Evolutionary conservation across 2,329 filamentous ascomycete species (phyloP).

Genomic region (Clathrospora elynae): DNA sequence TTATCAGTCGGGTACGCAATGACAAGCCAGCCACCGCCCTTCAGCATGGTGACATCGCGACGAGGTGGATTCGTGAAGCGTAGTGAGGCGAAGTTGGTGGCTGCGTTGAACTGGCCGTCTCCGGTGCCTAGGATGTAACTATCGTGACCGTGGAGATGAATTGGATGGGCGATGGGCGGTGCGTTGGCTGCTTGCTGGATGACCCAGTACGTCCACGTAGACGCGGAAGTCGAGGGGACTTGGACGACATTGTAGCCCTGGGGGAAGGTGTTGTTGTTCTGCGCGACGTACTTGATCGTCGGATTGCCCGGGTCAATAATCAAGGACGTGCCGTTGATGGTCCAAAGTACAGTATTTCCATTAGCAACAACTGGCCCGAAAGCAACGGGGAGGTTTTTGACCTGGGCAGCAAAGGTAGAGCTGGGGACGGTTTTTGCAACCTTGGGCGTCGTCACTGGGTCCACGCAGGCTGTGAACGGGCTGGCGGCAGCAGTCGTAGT

Average conservation of each 20-base stretch:
- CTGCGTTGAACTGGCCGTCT: constrained; percentile 40
- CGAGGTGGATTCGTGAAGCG: constrained; percentile 44
- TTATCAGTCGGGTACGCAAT: constrained; percentile 58
- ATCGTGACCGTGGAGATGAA: constrained; percentile 40
- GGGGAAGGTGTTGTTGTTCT: constrained; percentile 50
- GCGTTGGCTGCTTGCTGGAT: constrained; percentile 50
- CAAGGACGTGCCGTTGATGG: constrained; percentile 54
- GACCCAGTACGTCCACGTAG: constrained; percentile 54
- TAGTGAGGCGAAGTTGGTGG: constrained; percentile 27
- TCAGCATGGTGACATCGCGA: constrained; percentile 43
- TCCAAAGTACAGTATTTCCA: constrained; percentile 40
- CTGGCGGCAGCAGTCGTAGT: constrained; percentile 31
- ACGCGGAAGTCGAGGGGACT: constrained; percentile 37
- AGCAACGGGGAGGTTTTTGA: constrained; percentile 32
- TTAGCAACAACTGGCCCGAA: constrained; percentile 39
- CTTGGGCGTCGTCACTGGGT: constrained; percentile 44
- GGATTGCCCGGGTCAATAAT: constrained; percentile 56
- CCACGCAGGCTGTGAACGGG: constrained; percentile 41
- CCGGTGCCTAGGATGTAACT: constrained; percentile 29
- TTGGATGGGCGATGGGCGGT: constrained; percentile 45
- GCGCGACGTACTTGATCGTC: constrained; percentile 52
- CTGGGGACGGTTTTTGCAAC: constrained; percentile 45
- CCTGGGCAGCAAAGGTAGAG: constrained; percentile 30
- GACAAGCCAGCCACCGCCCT: constrained; percentile 50
- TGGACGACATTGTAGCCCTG: constrained; percentile 50